A percentile compares a stretch with the other conserved stretches of the same genome.
These are phyloP conservation scores for Globisporangium recalcitrans DNA, from an alignment of 352 stramenopile genomes.

Conservation along the genomic window DNA sequence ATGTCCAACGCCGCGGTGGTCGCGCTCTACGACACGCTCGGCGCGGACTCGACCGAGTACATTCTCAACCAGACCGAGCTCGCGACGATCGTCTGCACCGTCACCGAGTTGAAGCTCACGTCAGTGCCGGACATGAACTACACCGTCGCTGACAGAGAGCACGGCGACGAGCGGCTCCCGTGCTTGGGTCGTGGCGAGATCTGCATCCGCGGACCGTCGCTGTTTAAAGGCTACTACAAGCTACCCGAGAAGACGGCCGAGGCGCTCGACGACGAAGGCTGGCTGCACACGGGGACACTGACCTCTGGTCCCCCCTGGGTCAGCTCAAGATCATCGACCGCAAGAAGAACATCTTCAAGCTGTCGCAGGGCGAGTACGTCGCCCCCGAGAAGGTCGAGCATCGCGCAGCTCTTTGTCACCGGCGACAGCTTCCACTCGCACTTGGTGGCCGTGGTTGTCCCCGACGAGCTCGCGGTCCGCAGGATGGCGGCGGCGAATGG, in stretches of 20 bases:
- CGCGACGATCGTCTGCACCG: slow-evolving; percentile 59
- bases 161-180: slow-evolving; percentile 32
- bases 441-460: slow-evolving; percentile 93
- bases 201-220: slow-evolving; percentile 67
- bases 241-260: slow-evolving; percentile 90
- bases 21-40: slow-evolving; percentile 79
- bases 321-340: slow-evolving; percentile 89
- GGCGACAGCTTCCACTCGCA: slow-evolving; percentile 94
- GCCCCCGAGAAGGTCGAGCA: slow-evolving; percentile 96
- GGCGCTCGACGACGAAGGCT: slow-evolving; percentile 89
- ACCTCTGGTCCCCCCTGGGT: slow-evolving; percentile 90
- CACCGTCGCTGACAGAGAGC: slow-evolving; percentile 63
- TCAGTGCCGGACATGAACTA: slow-evolving; percentile 98
- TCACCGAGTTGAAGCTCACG: slow-evolving; percentile 70
- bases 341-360: slow-evolving; percentile 95
- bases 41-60: slow-evolving; percentile 58
- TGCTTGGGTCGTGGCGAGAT: slow-evolving; percentile 62
- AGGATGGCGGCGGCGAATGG: slow-evolving; percentile 33
- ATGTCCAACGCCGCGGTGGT: slow-evolving; percentile 37
- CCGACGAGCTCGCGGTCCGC: slow-evolving; percentile 42
- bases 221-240: slow-evolving; percentile 95
- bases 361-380: slow-evolving; percentile 95
- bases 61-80: slow-evolving; percentile 78
- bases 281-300: slow-evolving; percentile 97
- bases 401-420: slow-evolving; percentile 94